phyloP scores from a whole-genome alignment of 1,284 basidiomycete genomes.

The Caloboletus firmus region DNA sequence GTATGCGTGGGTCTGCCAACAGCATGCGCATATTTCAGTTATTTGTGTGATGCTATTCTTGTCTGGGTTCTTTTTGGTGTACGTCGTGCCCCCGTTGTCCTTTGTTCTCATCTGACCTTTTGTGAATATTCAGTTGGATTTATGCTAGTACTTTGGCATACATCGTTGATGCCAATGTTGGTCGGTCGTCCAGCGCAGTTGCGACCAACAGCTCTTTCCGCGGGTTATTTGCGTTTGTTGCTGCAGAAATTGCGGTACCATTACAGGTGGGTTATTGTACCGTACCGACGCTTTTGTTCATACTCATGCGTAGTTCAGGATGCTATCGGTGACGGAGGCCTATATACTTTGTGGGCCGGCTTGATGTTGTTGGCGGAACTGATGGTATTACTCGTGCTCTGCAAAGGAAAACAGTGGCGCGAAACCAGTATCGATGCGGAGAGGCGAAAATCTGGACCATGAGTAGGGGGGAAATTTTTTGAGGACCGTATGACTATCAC shows the following conservation, averaged over 20 bases:
- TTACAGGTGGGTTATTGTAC: slow-evolving; percentile 17
- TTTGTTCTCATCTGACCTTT: slow-evolving; percentile 3
- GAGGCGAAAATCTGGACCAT: slow-evolving; percentile 4
- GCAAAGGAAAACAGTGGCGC: slow-evolving; percentile 43
- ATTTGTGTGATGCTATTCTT: slow-evolving; percentile 66
- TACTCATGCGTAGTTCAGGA: slow-evolving; percentile 32
- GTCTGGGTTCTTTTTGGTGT: slow-evolving; percentile 72
- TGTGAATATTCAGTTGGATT: slow-evolving; percentile 50
- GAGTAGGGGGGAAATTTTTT: not conserved
- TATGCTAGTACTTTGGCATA: slow-evolving; percentile 74
- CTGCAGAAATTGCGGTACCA: slow-evolving; percentile 63
- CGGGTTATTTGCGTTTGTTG: slow-evolving; percentile 66
- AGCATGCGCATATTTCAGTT: slow-evolving; percentile 63
- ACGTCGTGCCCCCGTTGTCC: slow-evolving; percentile 24
- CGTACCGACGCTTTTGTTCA: not conserved
- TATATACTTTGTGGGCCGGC: slow-evolving; percentile 62
- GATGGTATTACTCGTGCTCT: slow-evolving; percentile 44
- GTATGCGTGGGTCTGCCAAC: slow-evolving; percentile 77
- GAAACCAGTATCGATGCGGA: slow-evolving; percentile 26
- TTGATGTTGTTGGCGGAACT: slow-evolving; percentile 45
- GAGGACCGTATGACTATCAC: not conserved
- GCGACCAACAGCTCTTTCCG: slow-evolving; percentile 72
- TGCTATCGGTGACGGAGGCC: slow-evolving; percentile 60
- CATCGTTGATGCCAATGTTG: slow-evolving; percentile 76
- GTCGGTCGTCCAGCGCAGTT: slow-evolving; percentile 70